A percentile compares a stretch with the other conserved stretches of the same genome.
phyloP scores from a whole-genome alignment of 768 basidiomycete species.

The Pulveroboletus sp. region DNA sequence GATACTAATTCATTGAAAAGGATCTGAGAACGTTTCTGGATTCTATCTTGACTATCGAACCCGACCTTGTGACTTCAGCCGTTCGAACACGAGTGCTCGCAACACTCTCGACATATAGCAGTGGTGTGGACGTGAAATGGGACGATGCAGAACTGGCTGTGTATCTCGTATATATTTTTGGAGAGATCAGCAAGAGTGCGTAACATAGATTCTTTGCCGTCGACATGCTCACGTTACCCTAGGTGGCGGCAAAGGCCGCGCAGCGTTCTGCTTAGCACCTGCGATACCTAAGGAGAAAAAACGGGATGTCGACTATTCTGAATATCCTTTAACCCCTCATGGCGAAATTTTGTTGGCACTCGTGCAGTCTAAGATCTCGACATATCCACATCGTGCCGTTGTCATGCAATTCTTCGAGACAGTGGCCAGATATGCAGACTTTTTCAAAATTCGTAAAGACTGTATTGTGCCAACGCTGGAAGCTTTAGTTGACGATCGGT shows the following conservation, averaged over 20 bases:
- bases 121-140: conserved; percentile 72
- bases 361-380: conserved; percentile 77
- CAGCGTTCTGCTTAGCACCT: conserved; percentile 82
- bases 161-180: conserved; percentile 92
- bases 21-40: conserved; percentile 87
- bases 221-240: conserved; percentile 5
- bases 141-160: conserved; percentile 90
- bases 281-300: conserved; percentile 64
- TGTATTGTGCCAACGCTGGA: conserved; percentile 85
- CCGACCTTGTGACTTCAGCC: conserved; percentile 76
- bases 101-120: conserved; percentile 67
- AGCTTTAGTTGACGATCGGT: conserved; percentile 85
- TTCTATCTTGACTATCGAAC: conserved; percentile 81
- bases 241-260: conserved; percentile 79
- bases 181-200: conserved; percentile 88
- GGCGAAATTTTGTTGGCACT: conserved; percentile 88
- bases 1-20: conserved; percentile 39
- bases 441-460: conserved; percentile 92
- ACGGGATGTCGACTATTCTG: conserved; percentile 67
- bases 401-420: conserved; percentile 92
- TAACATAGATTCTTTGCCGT: neutral
- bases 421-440: conserved; percentile 88
- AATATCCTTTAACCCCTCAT: conserved; percentile 82
- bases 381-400: conserved; percentile 82
- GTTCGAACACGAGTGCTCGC: conserved; percentile 70